These are phyloP conservation scores for Ceratocystis smalleyi DNA, from an alignment of 2,329 filamentous ascomycete species.

Conservation along the genomic window DNA sequence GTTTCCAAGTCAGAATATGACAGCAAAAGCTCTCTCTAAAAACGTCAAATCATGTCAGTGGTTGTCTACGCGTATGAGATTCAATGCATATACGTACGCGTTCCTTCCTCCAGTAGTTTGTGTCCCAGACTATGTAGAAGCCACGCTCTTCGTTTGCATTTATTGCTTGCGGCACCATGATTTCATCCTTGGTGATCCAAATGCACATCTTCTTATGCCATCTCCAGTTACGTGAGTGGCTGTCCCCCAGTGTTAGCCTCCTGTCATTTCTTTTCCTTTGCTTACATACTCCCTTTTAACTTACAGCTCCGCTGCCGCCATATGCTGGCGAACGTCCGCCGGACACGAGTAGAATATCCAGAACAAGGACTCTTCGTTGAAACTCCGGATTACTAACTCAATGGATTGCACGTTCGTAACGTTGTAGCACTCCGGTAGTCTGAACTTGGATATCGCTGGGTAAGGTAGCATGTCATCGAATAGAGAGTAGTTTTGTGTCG, in stretches of 20 bases:
- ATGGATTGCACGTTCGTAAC: conserved; percentile 51
- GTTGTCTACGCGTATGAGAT: neutral
- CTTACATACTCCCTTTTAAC: conserved; percentile 19
- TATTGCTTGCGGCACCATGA: conserved; percentile 46
- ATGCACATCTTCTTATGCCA: conserved; percentile 53
- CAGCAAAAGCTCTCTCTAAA: neutral
- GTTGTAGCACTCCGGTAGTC: conserved; percentile 49
- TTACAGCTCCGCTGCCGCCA: conserved; percentile 49
- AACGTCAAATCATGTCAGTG: neutral
- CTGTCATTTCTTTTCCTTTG: conserved; percentile 7
- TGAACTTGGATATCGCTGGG: conserved; percentile 41
- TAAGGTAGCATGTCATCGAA: conserved; percentile 45
- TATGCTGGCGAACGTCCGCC: conserved; percentile 44
- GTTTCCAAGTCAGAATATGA: conserved; percentile 48
- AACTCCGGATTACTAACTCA: conserved; percentile 48
- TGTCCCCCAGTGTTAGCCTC: conserved; percentile 21
- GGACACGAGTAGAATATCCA: conserved; percentile 57
- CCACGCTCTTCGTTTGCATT: conserved; percentile 46
- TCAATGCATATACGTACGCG: conserved; percentile 32
- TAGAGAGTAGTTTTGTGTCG: conserved; percentile 44
- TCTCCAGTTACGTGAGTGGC: conserved; percentile 49
- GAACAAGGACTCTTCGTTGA: conserved; percentile 54
- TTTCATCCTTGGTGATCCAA: conserved; percentile 53
- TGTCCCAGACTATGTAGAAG: conserved; percentile 52
- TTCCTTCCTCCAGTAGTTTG: conserved; percentile 45